Evolutionary conservation across 805 yeast species (phyloP).

Genomic region (Wickerhamiella occidentalis): DNA sequence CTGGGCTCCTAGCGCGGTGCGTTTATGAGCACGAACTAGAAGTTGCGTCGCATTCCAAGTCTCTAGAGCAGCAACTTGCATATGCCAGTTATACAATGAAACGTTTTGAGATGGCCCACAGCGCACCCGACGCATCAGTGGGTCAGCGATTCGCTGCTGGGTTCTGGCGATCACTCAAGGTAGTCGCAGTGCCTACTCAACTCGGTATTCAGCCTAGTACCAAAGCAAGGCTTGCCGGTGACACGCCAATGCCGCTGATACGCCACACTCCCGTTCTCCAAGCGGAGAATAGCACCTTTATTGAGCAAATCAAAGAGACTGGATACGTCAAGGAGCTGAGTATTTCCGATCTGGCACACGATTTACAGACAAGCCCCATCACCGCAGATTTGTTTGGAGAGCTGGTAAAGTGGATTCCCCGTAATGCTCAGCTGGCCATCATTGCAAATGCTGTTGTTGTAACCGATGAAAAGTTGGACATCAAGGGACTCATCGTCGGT

Average conservation of each 20-base stretch:
- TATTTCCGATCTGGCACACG: conserved; percentile 17
- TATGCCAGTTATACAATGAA: conserved; percentile 23
- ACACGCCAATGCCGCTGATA: conserved; percentile 13
- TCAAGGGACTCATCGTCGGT: conserved; percentile 14
- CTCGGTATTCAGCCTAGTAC: conserved; percentile 26
- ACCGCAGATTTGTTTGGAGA: conserved; percentile 15
- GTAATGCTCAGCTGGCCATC: not conserved
- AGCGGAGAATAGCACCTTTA: conserved; percentile 18
- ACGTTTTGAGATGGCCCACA: conserved; percentile 25
- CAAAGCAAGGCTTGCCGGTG: conserved; percentile 24
- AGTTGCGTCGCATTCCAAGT: conserved; percentile 2
- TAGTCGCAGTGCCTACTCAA: conserved; percentile 26
- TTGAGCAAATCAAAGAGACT: conserved; percentile 20
- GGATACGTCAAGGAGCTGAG: conserved; percentile 22
- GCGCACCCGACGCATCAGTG: conserved; percentile 30
- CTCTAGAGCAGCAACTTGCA: conserved; percentile 9
- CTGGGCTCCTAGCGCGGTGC: conserved; percentile 29
- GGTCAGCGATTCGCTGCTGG: conserved; percentile 29
- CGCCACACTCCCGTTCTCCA: conserved; percentile 24
- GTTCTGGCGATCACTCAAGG: conserved; percentile 27
- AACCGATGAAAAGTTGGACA: not conserved
- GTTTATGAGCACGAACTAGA: conserved; percentile 29
- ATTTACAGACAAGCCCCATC: conserved; percentile 25
- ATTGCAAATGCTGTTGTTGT: conserved; percentile 6
- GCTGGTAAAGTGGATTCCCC: conserved; percentile 26